Evolutionary conservation across 768 basidiomycete species (phyloP), one percentile per base, ranked within the genome.

Genomic region (Cyclocybe aegerita): DNA sequence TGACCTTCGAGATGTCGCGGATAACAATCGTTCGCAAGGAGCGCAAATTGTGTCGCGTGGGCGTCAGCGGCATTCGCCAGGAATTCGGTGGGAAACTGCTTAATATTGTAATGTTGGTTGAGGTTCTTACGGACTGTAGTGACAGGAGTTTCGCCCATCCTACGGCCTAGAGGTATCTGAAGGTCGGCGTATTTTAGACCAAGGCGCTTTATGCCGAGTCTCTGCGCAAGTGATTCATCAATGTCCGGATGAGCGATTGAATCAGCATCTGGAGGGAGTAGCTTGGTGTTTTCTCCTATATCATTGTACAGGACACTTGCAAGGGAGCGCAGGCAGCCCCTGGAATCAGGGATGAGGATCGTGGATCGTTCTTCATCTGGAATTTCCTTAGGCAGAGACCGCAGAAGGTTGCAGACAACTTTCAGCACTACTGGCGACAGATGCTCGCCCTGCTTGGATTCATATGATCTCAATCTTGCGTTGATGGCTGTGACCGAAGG

Each of bases 51-150:
- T 2, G 66, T 70, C 0, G 80, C 80, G 8, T 61, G 60, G 0
- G 80, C 80, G 56, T 82, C 81, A 4, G 66, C 65, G 1, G 80
- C 80, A 49, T 82, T 82, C 0, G 81, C 81, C 5, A 82, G 50
- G 54, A 80, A 80, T 49, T 82, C 80, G 2, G 69, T 70, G 33
- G 75, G 59, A 8, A 78, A 68, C 46, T 80, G 76, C 6, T 67
- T 64, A 6, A 67, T 65, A 5, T 66, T 67, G 43, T 81, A 81
- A 5, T 23, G 23, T 15, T 74, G 66, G 12, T 56, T 60, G 9
- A 82, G 60, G 0, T 70, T 70, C 10, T 72, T 71, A 3, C 62
- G 60, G 11, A 82, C 78, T 1, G 75, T 72, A 0, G 68, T 73
- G 3, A 70, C 63, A 4, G 76, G 64, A 16, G 69, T 65, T 49